Evolutionary conservation across 163 green algal species (phyloP), one percentile per base, ranked within the genome.

Genomic region (Chlorella variabilis): DNA sequence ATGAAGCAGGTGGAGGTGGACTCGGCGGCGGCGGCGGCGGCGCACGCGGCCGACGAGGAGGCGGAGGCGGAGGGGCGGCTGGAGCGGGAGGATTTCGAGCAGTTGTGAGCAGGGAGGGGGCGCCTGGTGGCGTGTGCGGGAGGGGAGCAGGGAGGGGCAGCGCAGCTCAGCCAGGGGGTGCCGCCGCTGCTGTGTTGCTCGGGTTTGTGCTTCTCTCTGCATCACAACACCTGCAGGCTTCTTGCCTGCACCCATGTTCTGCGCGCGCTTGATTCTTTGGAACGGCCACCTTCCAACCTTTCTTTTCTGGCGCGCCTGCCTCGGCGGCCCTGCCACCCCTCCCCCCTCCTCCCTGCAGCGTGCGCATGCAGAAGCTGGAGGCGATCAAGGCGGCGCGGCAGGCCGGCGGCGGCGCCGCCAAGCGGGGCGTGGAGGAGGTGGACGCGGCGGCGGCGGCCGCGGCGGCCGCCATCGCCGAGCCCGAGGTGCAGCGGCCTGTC

Each of bases 61-160:
- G 87, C 88, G 29, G 88, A 90, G 48, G 91, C 87, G 27, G 80
- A 63, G 21, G 85, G 89, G 25, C 68, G 84, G 4, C 83, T 81
- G 33, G 77, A 69, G 11, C 66, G 77, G 25, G 71, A 85, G 13
- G 83, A 84, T 7, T 87, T 87, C 71, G 76, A 87, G 61, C 77
- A 87, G 36, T 84, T 87, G 83, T 87, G 65, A 84, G 76, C 61
- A 8, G 13, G 2, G 9, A 7, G 38, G 8, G 11, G 29, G 45
- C 11, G 27, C n/a, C 9, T 39, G 59, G 4, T 67, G 59, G 4
- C 38, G 29, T 17, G 9, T 39, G 59, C 5, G 7, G n/a, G 38
- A 20, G 6, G 9, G 54, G 4, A n/a, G 54, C n/a, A n/a, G n/a
- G n/a, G n/a, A n/a, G n/a, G n/a, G n/a, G n/a, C n/a, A n/a, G n/a